Evolutionary conservation across 495 filamentous ascomycete genomes (phyloP).

Genomic region (Opeltia flavorubescens): DNA sequence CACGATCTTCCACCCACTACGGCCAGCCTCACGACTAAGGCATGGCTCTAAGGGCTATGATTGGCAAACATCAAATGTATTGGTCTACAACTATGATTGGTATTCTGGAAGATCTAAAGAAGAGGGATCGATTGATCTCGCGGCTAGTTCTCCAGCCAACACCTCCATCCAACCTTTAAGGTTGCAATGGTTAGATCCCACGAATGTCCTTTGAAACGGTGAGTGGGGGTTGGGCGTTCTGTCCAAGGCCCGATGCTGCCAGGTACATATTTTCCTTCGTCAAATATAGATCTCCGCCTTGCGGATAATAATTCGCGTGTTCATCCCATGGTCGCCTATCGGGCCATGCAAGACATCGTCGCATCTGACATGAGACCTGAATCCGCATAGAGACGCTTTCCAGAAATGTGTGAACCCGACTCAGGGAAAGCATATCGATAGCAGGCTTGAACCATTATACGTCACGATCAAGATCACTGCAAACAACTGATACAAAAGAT

Average conservation of each 20-base stretch:
- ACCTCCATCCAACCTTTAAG: not conserved
- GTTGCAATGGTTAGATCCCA: not conserved
- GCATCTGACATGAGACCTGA: not conserved
- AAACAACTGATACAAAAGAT: not conserved
- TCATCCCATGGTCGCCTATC: not conserved
- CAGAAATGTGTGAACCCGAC: too few species aligned
- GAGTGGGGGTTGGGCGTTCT: not conserved
- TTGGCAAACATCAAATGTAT: not conserved
- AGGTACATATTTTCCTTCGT: not conserved
- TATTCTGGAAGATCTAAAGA: not conserved
- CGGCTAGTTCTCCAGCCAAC: not conserved
- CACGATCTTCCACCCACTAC: not conserved
- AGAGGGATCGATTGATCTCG: too few species aligned
- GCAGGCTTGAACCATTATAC: too few species aligned
- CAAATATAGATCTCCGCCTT: not conserved
- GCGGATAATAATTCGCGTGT: slow-evolving; percentile 1
- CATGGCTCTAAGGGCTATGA: not conserved
- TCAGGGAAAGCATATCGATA: too few species aligned
- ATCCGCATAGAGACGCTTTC: not conserved
- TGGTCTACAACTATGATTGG: not conserved
- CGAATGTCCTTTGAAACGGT: not conserved
- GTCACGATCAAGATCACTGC: not conserved
- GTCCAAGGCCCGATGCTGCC: not conserved
- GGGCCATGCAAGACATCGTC: not conserved
- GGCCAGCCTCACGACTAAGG: not conserved